Evolutionary conservation across 2,329 filamentous ascomycete genomes (phyloP).

Genomic region (Microdochium trichocladiopsis): DNA sequence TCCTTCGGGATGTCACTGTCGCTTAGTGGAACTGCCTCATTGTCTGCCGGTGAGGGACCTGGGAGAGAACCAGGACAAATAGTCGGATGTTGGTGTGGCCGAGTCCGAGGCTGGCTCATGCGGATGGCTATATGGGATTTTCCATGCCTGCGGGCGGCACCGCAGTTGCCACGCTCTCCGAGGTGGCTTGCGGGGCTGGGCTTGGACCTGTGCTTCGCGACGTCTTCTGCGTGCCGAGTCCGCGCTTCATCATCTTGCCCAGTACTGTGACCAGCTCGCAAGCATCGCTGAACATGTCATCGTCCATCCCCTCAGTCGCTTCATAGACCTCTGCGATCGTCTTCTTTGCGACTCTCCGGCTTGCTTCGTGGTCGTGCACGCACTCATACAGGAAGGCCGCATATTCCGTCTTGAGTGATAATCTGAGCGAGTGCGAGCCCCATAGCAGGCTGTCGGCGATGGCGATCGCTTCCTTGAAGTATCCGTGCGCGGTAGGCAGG

Average conservation of each 20-base stretch:
- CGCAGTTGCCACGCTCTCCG: constrained; percentile 10
- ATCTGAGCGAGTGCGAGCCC: constrained; percentile 80
- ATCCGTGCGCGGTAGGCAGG: constrained; percentile 70
- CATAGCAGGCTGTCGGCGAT: constrained; percentile 73
- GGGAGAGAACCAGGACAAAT: no score
- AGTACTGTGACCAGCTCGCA: constrained; percentile 81
- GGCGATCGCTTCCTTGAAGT: constrained; percentile 70
- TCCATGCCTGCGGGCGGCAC: constrained; percentile 14
- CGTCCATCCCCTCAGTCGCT: constrained; percentile 85
- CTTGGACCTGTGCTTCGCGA: constrained; percentile 6
- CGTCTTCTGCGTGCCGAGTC: constrained; percentile 31
- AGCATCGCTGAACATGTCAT: constrained; percentile 90
- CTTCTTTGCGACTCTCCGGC: constrained; percentile 68
- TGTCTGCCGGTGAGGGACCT: no score
- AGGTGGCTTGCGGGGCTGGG: constrained; percentile 9
- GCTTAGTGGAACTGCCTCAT: no score
- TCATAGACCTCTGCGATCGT: constrained; percentile 90
- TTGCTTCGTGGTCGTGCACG: constrained; percentile 70
- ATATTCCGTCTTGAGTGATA: constrained; percentile 89
- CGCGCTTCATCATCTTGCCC: constrained; percentile 82
- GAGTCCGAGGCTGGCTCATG: no score
- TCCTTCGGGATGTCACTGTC: no score
- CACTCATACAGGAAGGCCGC: constrained; percentile 92
- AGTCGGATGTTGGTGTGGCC: no score
- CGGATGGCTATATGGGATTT: constrained; percentile 12